phyloP scores from a whole-genome alignment of 2,329 filamentous ascomycete genomes.

The Colletotrichum sp. region DNA sequence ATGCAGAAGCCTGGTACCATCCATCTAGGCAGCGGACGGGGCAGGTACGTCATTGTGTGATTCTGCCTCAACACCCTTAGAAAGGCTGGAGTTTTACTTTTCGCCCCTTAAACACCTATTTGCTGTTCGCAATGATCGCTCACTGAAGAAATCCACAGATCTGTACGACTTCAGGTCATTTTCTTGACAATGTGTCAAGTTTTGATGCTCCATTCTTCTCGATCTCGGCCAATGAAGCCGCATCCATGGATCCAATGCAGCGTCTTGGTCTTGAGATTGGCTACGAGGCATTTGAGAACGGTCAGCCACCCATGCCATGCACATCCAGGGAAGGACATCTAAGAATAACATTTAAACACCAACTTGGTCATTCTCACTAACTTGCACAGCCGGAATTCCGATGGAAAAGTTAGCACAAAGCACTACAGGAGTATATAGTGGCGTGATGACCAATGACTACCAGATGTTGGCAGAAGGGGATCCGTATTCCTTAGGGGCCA shows the following conservation, averaged over 20 bases:
- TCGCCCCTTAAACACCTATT: neutral
- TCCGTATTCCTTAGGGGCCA: slow-evolving; percentile 24
- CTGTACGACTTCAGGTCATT: neutral
- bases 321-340: neutral
- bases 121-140: neutral
- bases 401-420: slow-evolving; percentile 24
- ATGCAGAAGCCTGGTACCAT: neutral
- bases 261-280: neutral
- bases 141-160: neutral
- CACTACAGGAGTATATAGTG: slow-evolving; percentile 34
- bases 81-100: neutral
- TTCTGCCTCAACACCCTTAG: neutral
- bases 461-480: slow-evolving; percentile 32
- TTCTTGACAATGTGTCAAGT: neutral
- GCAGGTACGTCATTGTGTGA: neutral
- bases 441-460: slow-evolving; percentile 37
- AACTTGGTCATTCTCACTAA: neutral
- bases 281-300: slow-evolving; percentile 3
- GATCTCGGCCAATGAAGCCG: neutral
- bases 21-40: neutral
- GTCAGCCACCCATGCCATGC: neutral
- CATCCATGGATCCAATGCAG: slow-evolving; percentile 3
- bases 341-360: neutral
- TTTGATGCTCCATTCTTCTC: slow-evolving; percentile 1
- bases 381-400: slow-evolving; percentile 16